phyloP scores from a whole-genome alignment of 2,329 filamentous ascomycete species.

The Acarospora socialis region DNA sequence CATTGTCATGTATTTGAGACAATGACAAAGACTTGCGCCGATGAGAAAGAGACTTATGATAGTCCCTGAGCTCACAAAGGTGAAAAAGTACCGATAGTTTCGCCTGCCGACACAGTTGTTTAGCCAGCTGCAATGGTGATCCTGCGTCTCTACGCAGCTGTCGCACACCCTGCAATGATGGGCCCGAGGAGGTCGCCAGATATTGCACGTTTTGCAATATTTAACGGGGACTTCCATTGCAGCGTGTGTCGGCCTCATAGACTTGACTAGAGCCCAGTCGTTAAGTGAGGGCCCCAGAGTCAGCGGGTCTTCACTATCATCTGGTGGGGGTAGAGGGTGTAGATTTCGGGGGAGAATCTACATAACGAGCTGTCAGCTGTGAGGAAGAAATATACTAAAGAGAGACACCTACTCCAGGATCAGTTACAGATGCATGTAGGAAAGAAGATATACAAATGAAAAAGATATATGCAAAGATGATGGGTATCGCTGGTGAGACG shows the following conservation, averaged over 20 bases:
- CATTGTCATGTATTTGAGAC: conserved; percentile 54
- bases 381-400: background rate
- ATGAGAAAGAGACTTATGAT: conserved; percentile 63
- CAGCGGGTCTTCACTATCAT: conserved; percentile 66
- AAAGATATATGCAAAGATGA: conserved; percentile 82
- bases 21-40: conserved; percentile 63
- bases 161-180: conserved; percentile 96
- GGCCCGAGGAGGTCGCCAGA: conserved; percentile 89
- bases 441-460: conserved; percentile 88
- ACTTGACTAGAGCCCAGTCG: conserved; percentile 86
- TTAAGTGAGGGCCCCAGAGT: conserved; percentile 71
- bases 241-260: conserved; percentile 56
- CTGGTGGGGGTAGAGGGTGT: conserved; percentile 67
- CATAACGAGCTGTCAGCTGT: conserved; percentile 9
- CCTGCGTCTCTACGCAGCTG: conserved; percentile 92
- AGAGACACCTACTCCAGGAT: conserved; percentile 64
- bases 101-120: conserved; percentile 96
- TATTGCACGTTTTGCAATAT: conserved; percentile 93
- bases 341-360: conserved; percentile 87
- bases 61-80: conserved; percentile 70
- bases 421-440: conserved; percentile 76
- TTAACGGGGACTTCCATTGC: conserved; percentile 98
- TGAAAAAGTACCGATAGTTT: conserved; percentile 97
- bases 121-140: conserved; percentile 97
- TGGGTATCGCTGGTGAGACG: conserved; percentile 74